These are phyloP conservation scores for Pulveroboletus frians DNA, from an alignment of 768 basidiomycete genomes.

Conservation along the genomic window DNA sequence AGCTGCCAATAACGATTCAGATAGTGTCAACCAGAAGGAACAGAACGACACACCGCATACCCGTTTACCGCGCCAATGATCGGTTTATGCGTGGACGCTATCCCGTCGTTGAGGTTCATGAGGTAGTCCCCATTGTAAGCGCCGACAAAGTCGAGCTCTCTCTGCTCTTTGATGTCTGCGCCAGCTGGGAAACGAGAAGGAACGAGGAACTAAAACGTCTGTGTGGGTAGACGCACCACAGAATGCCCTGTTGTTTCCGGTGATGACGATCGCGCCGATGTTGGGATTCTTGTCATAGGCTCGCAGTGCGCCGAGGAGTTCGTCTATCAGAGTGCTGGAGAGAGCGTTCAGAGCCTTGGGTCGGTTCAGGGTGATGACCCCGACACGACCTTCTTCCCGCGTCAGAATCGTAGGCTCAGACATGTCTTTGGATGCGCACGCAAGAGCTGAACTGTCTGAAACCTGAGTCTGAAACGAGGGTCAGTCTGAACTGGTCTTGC, in stretches of 20 bases:
- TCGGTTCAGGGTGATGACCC: slow-evolving; percentile 75
- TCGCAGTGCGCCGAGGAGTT: slow-evolving; percentile 70
- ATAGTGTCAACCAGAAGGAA: not conserved
- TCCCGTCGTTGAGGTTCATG: slow-evolving; percentile 37
- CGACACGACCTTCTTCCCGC: slow-evolving; percentile 20
- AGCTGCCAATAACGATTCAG: slow-evolving; percentile 50
- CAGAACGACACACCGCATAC: slow-evolving; percentile 53
- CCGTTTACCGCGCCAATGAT: slow-evolving; percentile 93
- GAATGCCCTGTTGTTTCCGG: slow-evolving; percentile 85
- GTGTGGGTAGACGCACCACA: slow-evolving; percentile 5
- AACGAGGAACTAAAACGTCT: not conserved
- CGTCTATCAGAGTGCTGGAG: slow-evolving; percentile 66
- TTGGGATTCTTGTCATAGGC: slow-evolving; percentile 63
- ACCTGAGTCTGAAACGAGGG: too few relatives aligned
- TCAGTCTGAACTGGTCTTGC: too few relatives aligned
- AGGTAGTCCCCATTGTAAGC: slow-evolving; percentile 46
- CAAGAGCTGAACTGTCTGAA: not conserved
- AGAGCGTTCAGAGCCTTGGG: slow-evolving; percentile 87
- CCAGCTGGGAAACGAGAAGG: slow-evolving; percentile 46
- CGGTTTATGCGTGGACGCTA: slow-evolving; percentile 69
- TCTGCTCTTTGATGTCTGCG: slow-evolving; percentile 99
- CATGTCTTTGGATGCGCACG: slow-evolving; percentile 9
- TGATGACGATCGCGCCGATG: slow-evolving; percentile 84
- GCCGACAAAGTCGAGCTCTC: slow-evolving; percentile 60
- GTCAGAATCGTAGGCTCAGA: slow-evolving; percentile 22